A percentile compares a stretch with the other conserved stretches of the same genome.
Conservation (phyloP, 257 asterid genomes). For the Solanum okadae region DNA sequence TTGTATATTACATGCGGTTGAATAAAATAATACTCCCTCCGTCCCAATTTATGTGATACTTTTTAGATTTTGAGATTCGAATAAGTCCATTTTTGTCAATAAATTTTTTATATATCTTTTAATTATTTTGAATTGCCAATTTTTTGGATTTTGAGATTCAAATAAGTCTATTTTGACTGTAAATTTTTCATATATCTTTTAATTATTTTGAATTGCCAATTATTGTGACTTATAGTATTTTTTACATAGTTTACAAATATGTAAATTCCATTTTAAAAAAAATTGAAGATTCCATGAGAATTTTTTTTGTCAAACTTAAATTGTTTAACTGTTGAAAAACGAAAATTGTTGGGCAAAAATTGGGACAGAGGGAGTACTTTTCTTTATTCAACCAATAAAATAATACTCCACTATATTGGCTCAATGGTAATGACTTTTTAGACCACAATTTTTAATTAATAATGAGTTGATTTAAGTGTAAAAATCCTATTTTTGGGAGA, state of each 20-base stretch:
- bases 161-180: fast-evolving
- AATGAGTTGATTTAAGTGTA: not conserved
- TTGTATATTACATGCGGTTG: not conserved
- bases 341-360: no score
- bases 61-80: fast-evolving
- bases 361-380: not conserved
- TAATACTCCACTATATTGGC: not conserved
- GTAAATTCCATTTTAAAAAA: no score
- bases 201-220: no score
- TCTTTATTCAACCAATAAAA: not conserved
- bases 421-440: not conserved
- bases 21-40: fast-evolving
- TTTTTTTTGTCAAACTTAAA: fast-evolving
- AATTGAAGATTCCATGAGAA: fast-evolving
- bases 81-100: fast-evolving
- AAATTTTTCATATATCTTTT: no score
- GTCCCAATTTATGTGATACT: fast-evolving
- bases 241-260: no score
- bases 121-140: no score
- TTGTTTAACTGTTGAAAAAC: fast-evolving
- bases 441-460: not conserved
- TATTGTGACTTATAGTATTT: no score
- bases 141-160: no score
- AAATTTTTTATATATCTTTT: no score
- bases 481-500: not conserved